A percentile compares a stretch with the other conserved stretches of the same genome.
Conservation (phyloP, 1,284 basidiomycete genomes). For the Wallemia ichthyophaga region DNA sequence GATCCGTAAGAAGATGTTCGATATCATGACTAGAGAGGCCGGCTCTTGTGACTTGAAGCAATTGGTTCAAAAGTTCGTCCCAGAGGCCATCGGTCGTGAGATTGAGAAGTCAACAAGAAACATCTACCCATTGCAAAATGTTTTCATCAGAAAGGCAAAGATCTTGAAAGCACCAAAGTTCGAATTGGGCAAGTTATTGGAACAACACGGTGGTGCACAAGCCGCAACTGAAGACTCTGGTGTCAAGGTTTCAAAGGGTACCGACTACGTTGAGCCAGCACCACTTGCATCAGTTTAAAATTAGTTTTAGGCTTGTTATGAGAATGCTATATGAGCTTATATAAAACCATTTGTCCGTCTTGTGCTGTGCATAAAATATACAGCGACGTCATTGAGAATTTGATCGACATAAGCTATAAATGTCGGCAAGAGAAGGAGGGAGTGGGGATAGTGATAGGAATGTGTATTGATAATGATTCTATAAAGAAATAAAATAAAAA, state of each 20-base stretch:
- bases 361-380: too few relatives aligned
- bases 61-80: slow-evolving; percentile 91
- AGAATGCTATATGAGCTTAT: too few relatives aligned
- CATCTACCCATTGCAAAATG: slow-evolving; percentile 95
- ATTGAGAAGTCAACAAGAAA: slow-evolving; percentile 92
- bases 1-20: slow-evolving; percentile 99
- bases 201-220: slow-evolving; percentile 48
- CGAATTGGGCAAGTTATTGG: slow-evolving; percentile 76
- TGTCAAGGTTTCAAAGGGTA: not conserved
- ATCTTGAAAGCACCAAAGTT: slow-evolving; percentile 94
- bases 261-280: not conserved
- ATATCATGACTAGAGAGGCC: slow-evolving; percentile 95
- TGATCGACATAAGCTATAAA: too few relatives aligned
- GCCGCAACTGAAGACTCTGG: not conserved
- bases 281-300: not conserved
- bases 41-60: slow-evolving; percentile 92
- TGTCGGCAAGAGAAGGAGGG: too few relatives aligned
- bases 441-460: too few relatives aligned
- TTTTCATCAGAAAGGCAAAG: slow-evolving; percentile 92
- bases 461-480: too few relatives aligned
- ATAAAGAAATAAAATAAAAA: too few relatives aligned
- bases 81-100: slow-evolving; percentile 95
- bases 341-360: too few relatives aligned
- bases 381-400: too few relatives aligned
- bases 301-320: not conserved